Conservation (phyloP, 2,329 filamentous ascomycete genomes). For the Celoporthe dispersa region DNA sequence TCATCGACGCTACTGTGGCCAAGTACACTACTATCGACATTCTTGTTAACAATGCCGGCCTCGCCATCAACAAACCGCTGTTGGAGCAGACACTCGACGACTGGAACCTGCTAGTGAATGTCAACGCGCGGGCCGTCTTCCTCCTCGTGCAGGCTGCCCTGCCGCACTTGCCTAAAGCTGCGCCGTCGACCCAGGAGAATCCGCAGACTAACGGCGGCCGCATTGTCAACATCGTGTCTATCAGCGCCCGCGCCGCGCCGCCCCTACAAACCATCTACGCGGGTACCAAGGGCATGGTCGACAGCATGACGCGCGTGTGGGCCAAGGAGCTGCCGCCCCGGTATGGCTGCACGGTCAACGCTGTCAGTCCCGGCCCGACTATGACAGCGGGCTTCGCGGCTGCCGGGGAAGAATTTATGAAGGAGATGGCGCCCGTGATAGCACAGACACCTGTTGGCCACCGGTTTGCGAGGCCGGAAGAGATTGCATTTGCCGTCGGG, state of each 20-base stretch:
- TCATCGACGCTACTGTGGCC: constrained; percentile 43
- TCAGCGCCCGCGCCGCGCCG: constrained; percentile 41
- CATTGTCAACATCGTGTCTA: constrained; percentile 50
- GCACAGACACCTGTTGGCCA: constrained; percentile 48
- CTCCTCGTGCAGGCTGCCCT: constrained; percentile 46
- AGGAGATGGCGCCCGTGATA: constrained; percentile 45
- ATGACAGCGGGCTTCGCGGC: constrained; percentile 36
- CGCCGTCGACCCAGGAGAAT: constrained; percentile 9
- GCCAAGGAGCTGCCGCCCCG: constrained; percentile 49
- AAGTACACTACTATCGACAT: constrained; percentile 46
- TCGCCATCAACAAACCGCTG: constrained; percentile 44
- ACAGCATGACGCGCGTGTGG: constrained; percentile 50
- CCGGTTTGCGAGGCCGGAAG: constrained; percentile 48
- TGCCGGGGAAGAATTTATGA: constrained; percentile 37
- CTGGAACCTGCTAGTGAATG: constrained; percentile 46
- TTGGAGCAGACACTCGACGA: constrained; percentile 44
- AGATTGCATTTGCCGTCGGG: constrained; percentile 52
- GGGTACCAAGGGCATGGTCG: constrained; percentile 54
- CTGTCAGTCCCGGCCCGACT: constrained; percentile 49
- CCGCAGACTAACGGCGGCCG: constrained; percentile 36
- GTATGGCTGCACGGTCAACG: constrained; percentile 52
- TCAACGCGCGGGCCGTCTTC: constrained; percentile 47
- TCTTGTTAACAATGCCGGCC: constrained; percentile 41
- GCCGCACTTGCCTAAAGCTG: constrained; percentile 40
- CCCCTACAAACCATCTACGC: constrained; percentile 52